These are phyloP conservation scores for Jackrogersella minutella DNA, from an alignment of 495 filamentous ascomycete species.

Conservation along the genomic window DNA sequence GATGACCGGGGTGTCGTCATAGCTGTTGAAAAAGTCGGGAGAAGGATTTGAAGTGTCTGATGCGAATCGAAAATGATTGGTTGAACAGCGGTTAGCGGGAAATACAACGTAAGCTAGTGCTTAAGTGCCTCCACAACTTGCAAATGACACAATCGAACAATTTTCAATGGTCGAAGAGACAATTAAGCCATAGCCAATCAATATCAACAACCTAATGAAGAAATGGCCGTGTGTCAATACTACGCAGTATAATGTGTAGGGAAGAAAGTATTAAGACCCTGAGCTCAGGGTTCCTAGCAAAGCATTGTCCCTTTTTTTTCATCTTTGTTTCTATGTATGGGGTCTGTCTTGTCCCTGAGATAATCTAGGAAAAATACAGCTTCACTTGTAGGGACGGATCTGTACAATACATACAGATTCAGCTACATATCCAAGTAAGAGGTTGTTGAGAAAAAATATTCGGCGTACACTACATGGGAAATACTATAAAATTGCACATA, in stretches of 20 bases:
- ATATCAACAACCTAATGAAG: constrained; percentile 23
- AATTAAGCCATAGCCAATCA: constrained; percentile 34
- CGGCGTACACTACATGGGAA: constrained; percentile 5
- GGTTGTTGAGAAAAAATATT: too few relatives aligned
- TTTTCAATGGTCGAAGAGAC: constrained; percentile 28
- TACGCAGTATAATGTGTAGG: too few relatives aligned
- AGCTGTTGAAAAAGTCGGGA: constrained; percentile 29
- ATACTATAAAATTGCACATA: neutral
- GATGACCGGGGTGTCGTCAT: constrained; percentile 39
- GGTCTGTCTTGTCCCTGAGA: neutral
- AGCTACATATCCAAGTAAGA: constrained; percentile 29
- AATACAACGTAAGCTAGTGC: constrained; percentile 19
- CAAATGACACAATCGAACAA: constrained; percentile 35
- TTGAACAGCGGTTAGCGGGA: constrained; percentile 22
- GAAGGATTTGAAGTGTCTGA: constrained; percentile 33
- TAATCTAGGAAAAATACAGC: neutral
- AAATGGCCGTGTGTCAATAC: constrained; percentile 15
- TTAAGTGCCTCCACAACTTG: constrained; percentile 21
- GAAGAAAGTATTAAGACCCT: too few relatives aligned
- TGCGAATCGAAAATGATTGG: constrained; percentile 35
- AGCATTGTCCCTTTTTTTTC: too few relatives aligned
- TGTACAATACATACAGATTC: too few relatives aligned
- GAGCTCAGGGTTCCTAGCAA: too few relatives aligned
- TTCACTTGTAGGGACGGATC: too few relatives aligned
- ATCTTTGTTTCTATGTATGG: too few relatives aligned